These are phyloP conservation scores for Alternaria hordeiaustralica DNA, from an alignment of 2,329 filamentous ascomycete species.

Conservation along the genomic window DNA sequence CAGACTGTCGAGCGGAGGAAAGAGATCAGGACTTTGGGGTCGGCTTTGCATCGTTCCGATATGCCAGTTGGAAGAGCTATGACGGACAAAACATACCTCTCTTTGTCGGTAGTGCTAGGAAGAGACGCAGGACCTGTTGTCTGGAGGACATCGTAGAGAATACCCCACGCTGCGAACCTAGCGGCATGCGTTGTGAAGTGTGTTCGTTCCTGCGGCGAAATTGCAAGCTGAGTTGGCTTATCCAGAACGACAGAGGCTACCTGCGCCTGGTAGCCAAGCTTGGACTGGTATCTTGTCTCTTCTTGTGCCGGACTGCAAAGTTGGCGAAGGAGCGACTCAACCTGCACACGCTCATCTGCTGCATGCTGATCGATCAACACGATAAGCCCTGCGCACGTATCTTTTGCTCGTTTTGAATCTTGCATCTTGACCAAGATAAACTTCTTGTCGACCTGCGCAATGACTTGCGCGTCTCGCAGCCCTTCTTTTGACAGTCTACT, in stretches of 20 bases:
- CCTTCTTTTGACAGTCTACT: conserved; percentile 64
- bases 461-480: conserved; percentile 62
- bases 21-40: conserved; percentile 75
- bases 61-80: conserved; percentile 73
- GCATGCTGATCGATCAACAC: conserved; percentile 92
- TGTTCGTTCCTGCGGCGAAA: conserved; percentile 65
- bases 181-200: conserved; percentile 62
- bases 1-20: conserved; percentile 79
- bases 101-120: conserved; percentile 7
- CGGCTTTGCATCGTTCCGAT: conserved; percentile 73
- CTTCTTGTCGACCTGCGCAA: conserved; percentile 87
- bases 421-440: conserved; percentile 76
- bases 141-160: conserved; percentile 65
- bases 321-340: conserved; percentile 73
- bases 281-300: conserved; percentile 33
- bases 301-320: conserved; percentile 52
- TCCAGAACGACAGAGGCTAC: conserved; percentile 47
- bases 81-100: conserved; percentile 54
- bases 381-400: conserved; percentile 54
- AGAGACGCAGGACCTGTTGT: not conserved
- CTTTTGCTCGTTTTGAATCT: not conserved
- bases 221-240: conserved; percentile 68
- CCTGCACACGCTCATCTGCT: conserved; percentile 83
- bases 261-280: conserved; percentile 37
- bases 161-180: conserved; percentile 77